Percentiles rank a stretch among this genome's conserved stretches.
phyloP scores from a whole-genome alignment of 495 filamentous ascomycete species.

The Neurospora sp. region DNA sequence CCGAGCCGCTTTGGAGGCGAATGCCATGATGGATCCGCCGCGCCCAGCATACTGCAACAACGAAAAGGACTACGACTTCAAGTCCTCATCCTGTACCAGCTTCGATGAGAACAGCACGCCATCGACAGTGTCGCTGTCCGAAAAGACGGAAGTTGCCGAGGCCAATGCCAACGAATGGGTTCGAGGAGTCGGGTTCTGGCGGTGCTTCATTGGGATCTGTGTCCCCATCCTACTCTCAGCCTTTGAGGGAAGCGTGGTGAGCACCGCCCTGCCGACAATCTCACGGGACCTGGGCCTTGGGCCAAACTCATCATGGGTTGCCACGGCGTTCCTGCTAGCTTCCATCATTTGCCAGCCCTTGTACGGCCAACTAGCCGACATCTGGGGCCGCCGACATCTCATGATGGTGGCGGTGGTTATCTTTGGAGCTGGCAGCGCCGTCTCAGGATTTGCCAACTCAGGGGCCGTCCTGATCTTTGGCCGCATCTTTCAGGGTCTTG shows the following conservation, averaged over 20 bases:
- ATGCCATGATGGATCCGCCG: not conserved
- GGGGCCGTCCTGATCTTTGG: slow-evolving; percentile 59
- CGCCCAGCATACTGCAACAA: not conserved
- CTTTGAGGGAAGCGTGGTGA: slow-evolving; percentile 42
- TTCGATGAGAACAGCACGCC: not conserved
- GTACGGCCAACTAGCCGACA: slow-evolving; percentile 35
- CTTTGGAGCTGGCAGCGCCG: slow-evolving; percentile 32
- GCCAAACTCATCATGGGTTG: slow-evolving; percentile 21
- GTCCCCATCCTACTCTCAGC: slow-evolving; percentile 31
- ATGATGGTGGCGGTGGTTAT: slow-evolving; percentile 34
- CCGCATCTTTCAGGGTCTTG: slow-evolving; percentile 68
- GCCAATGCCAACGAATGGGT: slow-evolving; percentile 9
- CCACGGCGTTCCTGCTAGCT: slow-evolving; percentile 18
- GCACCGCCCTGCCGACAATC: slow-evolving; percentile 38
- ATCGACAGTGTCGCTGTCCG: slow-evolving; percentile 1
- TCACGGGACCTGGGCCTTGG: slow-evolving; percentile 20
- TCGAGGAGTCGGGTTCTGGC: slow-evolving; percentile 27
- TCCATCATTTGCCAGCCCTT: slow-evolving; percentile 27
- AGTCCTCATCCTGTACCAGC: not conserved
- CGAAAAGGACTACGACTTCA: not conserved
- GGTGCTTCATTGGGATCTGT: slow-evolving; percentile 29
- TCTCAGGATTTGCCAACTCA: slow-evolving; percentile 26
- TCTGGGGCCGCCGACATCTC: slow-evolving; percentile 39
- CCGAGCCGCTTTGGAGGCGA: not conserved
- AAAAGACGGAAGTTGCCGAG: slow-evolving; percentile 2